Base-by-base conservation (phyloP, 768 basidiomycete genomes). In the Pholiota molesta region DNA sequence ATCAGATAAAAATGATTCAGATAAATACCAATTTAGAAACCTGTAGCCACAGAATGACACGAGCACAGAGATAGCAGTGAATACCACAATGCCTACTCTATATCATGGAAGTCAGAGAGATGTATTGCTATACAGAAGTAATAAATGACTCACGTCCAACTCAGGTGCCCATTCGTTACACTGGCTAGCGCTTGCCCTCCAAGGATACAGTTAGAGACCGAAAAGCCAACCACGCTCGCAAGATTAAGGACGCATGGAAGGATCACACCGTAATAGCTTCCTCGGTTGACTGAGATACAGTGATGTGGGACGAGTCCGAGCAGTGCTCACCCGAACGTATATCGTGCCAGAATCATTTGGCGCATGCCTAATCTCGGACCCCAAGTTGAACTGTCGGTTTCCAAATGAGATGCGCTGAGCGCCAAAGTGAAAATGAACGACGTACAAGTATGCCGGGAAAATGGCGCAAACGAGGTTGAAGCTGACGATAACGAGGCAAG, bases 1-100 rank as follows among this genome's bases (percentile, higher is more conserved):
- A 29, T 23, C 39, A 21, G 17, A n/a, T 19, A 21, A 23, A 49
- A 49, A 29, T 17, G 2, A 44, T 53, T 26, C 11, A 16, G 45
- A 35, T 26, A 26, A 63, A 26, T 60, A 80, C 82, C 81, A 81
- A 56, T 77, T 75, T 13, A 83, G 73, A 19, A 81, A 72, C 59
- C 71, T 78, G 64, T 78, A 78, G 3, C 87, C 89, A 79, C 74
- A 81, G 77, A 78, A 93, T 64, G 73, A 90, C 70, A 79, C 80
- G 19, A 88, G 58, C 28, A 94, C 83, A 0, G 91, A 87, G n/a
- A 90, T 74, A 40, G 88, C 62, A 0, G 84, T 80, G 45, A 94
- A 87, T 60, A 94, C 84, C n/a, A 92, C 87, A 58, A 94, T 94
- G 2, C 93, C 93, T 26, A 94, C 86, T 52, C 88, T 90, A 11